Conservation (phyloP, 306 rosid species). For the Hippophae tibetana region DNA sequence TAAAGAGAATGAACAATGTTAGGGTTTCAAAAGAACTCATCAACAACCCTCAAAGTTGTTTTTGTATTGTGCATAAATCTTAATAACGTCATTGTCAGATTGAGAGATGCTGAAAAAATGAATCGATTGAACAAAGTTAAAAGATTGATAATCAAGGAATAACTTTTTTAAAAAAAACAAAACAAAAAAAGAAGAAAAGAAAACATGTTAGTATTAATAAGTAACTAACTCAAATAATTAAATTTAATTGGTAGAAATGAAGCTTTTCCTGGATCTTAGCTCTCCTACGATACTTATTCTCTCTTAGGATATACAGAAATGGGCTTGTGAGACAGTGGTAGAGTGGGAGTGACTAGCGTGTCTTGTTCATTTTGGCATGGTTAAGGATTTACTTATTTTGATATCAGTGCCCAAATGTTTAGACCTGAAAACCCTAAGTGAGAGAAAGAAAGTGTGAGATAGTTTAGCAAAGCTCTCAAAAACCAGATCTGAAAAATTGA, state of each 20-base stretch:
- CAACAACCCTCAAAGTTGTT: constrained; percentile 4
- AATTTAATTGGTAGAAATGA: too few relatives aligned
- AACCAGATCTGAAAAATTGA: constrained; percentile 16
- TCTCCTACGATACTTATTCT: too few relatives aligned
- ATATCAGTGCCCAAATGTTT: constrained; percentile 18
- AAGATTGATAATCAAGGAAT: background rate
- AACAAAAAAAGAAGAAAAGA: too few relatives aligned
- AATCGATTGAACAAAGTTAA: constrained; percentile 11
- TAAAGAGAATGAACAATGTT: background rate
- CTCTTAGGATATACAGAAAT: too few relatives aligned
- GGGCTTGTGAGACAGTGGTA: background rate
- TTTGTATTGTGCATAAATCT: constrained; percentile 13
- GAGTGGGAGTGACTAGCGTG: constrained; percentile 13
- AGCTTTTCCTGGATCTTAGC: too few relatives aligned
- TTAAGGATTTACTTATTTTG: background rate
- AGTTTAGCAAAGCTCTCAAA: too few relatives aligned
- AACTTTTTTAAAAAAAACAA: background rate
- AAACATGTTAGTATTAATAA: too few relatives aligned
- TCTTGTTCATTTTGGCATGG: constrained; percentile 7
- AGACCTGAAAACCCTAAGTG: constrained; percentile 41
- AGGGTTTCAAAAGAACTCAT: constrained; percentile 12
- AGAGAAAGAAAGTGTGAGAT: constrained; percentile 10
- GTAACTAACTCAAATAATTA: too few relatives aligned
- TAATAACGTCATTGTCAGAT: background rate
- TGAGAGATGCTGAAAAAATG: background rate